Evolutionary conservation across 306 rosid genomes (phyloP), one percentile per base, ranked within the genome.

Genomic region (Hippophae rhamnoides): DNA sequence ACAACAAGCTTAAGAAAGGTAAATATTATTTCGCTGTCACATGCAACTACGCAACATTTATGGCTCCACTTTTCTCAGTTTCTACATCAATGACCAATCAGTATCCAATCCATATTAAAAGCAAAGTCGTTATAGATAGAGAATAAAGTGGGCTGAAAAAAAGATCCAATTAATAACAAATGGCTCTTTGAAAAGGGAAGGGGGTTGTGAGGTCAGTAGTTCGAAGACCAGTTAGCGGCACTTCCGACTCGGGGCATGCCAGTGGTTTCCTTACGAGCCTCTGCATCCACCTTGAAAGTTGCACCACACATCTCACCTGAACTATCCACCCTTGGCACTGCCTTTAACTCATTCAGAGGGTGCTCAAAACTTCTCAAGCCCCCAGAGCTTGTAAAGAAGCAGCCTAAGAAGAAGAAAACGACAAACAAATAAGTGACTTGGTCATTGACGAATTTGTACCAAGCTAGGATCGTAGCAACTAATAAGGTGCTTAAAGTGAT

Each of bases 201-300:
- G 59, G 61, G 38, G 38, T 31, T 26, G 62, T 41, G 65, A 68
- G 72, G 69, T 86, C 77, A 92, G 57, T 79, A 86, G 76, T 85
- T 66, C 46, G 83, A 7, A 5, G 99, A 83, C 99, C 99, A 92
- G 77, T 92, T 84, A 65, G 97, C 95, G 45, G 99, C 94, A 81
- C 99, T 87, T 66, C 95, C 99, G 44, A 92, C 97, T 76, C 99
- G 80, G 0, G 99, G 95, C 85, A 92, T 92, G 70, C 99, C 96
- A 48, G 75, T 54, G 18, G 62, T 9, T 69, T 88, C 99, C 82
- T 89, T 92, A 65, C 84, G 81, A 41, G 78, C 61, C 5, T 79
- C 82, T 2, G 74, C 83, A 65, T 92, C 97, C 63, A 92, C 99
- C 66, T 81, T 73, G 82, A 92, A 92, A 71, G 62, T 88, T 14